A percentile compares a stretch with the other conserved stretches of the same genome.
phyloP scores from a whole-genome alignment of 1,139 yeast species.

The Yamadazyma atmosphaerica region DNA sequence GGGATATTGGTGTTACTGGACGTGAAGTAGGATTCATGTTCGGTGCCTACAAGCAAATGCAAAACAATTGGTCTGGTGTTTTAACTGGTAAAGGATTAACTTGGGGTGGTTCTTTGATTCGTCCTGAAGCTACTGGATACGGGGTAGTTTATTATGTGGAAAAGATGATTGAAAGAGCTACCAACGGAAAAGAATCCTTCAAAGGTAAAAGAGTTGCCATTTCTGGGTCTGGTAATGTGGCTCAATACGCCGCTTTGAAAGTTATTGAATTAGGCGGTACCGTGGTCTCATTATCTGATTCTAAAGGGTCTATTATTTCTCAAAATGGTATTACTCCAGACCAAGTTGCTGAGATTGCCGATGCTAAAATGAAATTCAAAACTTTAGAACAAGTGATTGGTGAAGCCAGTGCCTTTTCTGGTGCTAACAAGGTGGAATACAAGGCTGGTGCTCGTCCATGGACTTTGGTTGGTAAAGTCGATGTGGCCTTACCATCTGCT shows the following conservation, averaged over 20 bases:
- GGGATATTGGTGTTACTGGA: slow-evolving; percentile 96
- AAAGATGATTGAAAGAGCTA: slow-evolving; percentile 94
- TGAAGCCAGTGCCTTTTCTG: slow-evolving; percentile 59
- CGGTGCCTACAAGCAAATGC: slow-evolving; percentile 94
- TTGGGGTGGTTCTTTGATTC: slow-evolving; percentile 99
- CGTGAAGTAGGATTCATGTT: slow-evolving; percentile 83
- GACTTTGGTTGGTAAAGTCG: slow-evolving; percentile 88
- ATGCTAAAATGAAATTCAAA: slow-evolving; percentile 79
- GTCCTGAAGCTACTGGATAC: slow-evolving; percentile 99
- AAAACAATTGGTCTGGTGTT: slow-evolving; percentile 95
- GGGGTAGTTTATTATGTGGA: slow-evolving; percentile 96
- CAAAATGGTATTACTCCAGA: slow-evolving; percentile 79
- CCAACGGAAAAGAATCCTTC: slow-evolving; percentile 85
- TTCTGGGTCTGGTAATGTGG: slow-evolving; percentile 98
- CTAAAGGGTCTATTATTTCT: slow-evolving; percentile 82
- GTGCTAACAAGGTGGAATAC: slow-evolving; percentile 61
- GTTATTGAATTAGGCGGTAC: slow-evolving; percentile 95
- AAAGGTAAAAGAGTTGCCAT: slow-evolving; percentile 92
- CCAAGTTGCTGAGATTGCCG: slow-evolving; percentile 76
- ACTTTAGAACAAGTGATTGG: slow-evolving; percentile 66
- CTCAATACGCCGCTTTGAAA: slow-evolving; percentile 97
- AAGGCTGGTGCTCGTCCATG: slow-evolving; percentile 95
- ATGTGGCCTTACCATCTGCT: slow-evolving; percentile 96
- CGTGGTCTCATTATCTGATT: slow-evolving; percentile 91
- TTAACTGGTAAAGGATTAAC: slow-evolving; percentile 95